phyloP scores from a whole-genome alignment of 2,329 filamentous ascomycete species.

The Trichoderma harzianum region DNA sequence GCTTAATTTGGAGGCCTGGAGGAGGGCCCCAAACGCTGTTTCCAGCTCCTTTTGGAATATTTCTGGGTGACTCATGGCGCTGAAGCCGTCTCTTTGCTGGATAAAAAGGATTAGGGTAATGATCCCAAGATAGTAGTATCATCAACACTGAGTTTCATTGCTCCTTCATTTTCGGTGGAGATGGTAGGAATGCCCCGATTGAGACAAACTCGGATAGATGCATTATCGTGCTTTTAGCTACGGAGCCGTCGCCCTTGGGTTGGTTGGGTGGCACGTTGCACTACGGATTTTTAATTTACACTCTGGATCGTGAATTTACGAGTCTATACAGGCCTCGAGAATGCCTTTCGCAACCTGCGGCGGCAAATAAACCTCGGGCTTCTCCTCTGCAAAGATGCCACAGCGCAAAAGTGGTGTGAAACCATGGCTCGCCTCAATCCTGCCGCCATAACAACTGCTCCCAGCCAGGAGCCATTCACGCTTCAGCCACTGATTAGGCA shows the following conservation, averaged over 20 bases:
- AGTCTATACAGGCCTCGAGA: neutral
- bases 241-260: neutral
- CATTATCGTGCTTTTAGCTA: conserved; percentile 20
- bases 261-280: neutral
- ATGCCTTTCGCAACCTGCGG: neutral
- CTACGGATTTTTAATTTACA: neutral
- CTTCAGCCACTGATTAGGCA: conserved; percentile 44
- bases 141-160: neutral
- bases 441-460: conserved; percentile 26
- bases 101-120: neutral
- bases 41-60: conserved; percentile 40
- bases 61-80: conserved; percentile 36
- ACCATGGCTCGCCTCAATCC: conserved; percentile 29
- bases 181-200: conserved; percentile 23
- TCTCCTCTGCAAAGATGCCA: neutral
- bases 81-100: neutral
- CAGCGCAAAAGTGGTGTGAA: neutral
- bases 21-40: conserved; percentile 42
- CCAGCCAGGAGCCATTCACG: conserved; percentile 26
- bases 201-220: conserved; percentile 27
- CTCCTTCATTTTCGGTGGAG: neutral
- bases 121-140: neutral
- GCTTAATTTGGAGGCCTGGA: conserved; percentile 47
- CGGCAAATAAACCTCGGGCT: neutral
- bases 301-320: neutral